Percentiles rank a stretch among this genome's conserved stretches.
These are phyloP conservation scores for Macrolepiota albuminosa DNA, from an alignment of 768 basidiomycete species.

Conservation along the genomic window DNA sequence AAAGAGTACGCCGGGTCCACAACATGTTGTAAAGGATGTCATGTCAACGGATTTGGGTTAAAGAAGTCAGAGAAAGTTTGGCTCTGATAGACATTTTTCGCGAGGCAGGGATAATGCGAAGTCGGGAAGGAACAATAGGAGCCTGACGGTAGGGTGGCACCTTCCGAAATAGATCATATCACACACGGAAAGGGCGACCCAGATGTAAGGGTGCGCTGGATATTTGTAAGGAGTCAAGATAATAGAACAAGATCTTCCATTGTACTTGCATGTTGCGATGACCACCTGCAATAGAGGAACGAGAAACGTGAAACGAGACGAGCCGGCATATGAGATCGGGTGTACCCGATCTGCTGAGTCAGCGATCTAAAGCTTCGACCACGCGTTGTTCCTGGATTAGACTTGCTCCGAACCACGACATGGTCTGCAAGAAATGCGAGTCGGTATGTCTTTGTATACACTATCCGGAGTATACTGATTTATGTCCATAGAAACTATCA, in stretches of 20 bases:
- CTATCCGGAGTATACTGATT: slow-evolving; percentile 3
- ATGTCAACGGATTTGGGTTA: slow-evolving; percentile 51
- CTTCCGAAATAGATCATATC: slow-evolving; percentile 32
- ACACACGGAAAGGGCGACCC: slow-evolving; percentile 34
- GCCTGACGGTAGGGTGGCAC: slow-evolving; percentile 36
- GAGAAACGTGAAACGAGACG: background rate
- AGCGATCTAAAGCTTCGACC: slow-evolving; percentile 21
- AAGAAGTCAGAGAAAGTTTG: slow-evolving; percentile 32
- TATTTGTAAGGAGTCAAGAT: slow-evolving; percentile 24
- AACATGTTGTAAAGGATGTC: slow-evolving; percentile 40
- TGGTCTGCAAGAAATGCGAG: slow-evolving; percentile 91
- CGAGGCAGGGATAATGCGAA: slow-evolving; percentile 24
- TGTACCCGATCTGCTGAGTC: slow-evolving; percentile 26
- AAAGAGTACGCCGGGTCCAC: slow-evolving; percentile 29
- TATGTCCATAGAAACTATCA: slow-evolving; percentile 71
- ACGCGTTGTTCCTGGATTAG: background rate
- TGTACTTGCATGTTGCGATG: slow-evolving; percentile 33
- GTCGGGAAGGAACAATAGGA: slow-evolving; percentile 47
- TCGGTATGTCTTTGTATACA: slow-evolving; percentile 37
- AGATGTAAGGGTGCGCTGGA: slow-evolving; percentile 22
- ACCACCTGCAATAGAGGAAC: slow-evolving; percentile 9
- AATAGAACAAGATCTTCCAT: slow-evolving; percentile 29
- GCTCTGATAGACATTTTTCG: slow-evolving; percentile 29
- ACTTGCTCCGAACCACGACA: slow-evolving; percentile 28
- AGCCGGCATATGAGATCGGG: slow-evolving; percentile 17